Evolutionary conservation across 2,329 filamentous ascomycete genomes (phyloP).

Genomic region (Xylariomycetidae sp.): DNA sequence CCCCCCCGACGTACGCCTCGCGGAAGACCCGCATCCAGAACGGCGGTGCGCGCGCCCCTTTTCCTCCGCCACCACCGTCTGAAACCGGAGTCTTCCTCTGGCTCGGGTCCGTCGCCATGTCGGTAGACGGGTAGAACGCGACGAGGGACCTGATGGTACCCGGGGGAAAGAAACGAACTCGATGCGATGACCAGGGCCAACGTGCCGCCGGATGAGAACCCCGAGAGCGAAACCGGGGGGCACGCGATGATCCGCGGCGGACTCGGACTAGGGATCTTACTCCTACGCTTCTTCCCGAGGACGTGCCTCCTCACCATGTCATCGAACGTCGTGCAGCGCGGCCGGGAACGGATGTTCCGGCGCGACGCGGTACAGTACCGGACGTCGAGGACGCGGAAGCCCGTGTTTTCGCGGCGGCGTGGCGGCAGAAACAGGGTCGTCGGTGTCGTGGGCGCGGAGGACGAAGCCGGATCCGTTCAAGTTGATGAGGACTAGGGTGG

Average conservation of each 20-base stretch:
- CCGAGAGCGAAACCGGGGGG: constrained; percentile 37
- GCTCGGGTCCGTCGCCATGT: constrained; percentile 25
- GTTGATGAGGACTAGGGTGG: constrained; percentile 29
- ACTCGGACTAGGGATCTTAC: no score
- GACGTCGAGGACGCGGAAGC: constrained; percentile 23
- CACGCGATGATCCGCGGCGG: no score
- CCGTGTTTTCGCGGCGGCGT: constrained; percentile 23
- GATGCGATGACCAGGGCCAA: constrained; percentile 32
- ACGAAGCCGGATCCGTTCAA: constrained; percentile 32
- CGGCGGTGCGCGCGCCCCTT: constrained; percentile 3
- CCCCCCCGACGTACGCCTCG: constrained; percentile 32
- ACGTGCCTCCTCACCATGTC: constrained; percentile 32
- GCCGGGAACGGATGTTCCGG: constrained; percentile 36
- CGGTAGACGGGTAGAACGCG: constrained; percentile 36
- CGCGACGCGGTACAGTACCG: constrained; percentile 33
- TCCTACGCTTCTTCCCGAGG: no score
- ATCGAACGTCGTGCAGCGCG: constrained; percentile 21
- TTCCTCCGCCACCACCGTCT: no score
- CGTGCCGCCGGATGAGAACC: constrained; percentile 42
- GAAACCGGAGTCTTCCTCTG: constrained; percentile 24
- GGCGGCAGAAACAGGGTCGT: constrained; percentile 33
- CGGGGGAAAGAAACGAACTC: constrained; percentile 29
- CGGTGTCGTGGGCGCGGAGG: constrained; percentile 32
- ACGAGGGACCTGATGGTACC: constrained; percentile 46
- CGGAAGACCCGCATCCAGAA: constrained; percentile 23